Conservation (phyloP, 768 basidiomycete species). For the Tricholoma matsutake region DNA sequence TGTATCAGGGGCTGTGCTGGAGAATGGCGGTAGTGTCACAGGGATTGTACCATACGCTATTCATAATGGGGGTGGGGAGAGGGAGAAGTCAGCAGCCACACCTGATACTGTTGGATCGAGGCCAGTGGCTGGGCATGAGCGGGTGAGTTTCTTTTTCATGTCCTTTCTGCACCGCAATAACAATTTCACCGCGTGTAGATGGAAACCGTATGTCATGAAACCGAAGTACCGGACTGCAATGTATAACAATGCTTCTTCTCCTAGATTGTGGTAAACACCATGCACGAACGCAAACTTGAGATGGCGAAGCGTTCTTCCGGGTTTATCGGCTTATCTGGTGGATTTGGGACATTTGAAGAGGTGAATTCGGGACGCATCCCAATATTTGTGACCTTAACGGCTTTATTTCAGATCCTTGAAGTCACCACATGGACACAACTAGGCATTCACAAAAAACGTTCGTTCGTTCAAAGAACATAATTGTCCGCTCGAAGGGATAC, state of each 20-base stretch:
- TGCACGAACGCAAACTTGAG: constrained; percentile 87
- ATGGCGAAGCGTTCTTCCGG: constrained; percentile 82
- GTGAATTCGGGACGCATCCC: constrained; percentile 32
- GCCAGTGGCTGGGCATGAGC: not conserved
- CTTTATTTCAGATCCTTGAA: constrained; percentile 64
- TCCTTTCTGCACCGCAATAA: not conserved
- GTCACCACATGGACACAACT: constrained; percentile 95
- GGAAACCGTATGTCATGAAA: constrained; percentile 1
- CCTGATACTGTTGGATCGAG: constrained; percentile 10
- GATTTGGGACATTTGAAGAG: constrained; percentile 96
- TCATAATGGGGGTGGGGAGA: constrained; percentile 60
- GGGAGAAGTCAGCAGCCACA: constrained; percentile 39
- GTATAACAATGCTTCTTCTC: constrained; percentile 3
- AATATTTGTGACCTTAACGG: not conserved
- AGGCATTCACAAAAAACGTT: constrained; percentile 83
- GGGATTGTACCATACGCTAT: constrained; percentile 83
- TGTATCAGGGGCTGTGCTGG: constrained; percentile 62
- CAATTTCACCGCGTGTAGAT: not conserved
- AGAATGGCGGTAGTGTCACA: constrained; percentile 67
- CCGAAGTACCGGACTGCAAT: not conserved
- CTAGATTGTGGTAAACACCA: constrained; percentile 71
- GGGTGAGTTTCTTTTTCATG: not conserved
- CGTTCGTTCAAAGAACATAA: not conserved
- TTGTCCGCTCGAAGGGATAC: not conserved
- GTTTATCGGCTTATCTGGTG: constrained; percentile 90